Conservation (phyloP, 73 alveolate species). For the Paramecium primaurelia region DNA sequence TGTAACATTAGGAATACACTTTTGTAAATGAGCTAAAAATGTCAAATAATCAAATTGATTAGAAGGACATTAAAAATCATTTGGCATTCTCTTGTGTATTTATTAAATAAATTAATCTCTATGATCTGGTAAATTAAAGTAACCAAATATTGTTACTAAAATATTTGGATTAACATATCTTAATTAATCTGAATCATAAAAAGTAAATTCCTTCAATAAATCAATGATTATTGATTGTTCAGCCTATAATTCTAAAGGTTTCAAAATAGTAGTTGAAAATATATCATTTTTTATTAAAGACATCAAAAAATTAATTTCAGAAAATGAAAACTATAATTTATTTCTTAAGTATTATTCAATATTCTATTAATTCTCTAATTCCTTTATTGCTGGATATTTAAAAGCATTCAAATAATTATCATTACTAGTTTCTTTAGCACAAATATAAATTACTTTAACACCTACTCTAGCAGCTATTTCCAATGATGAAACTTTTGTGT, state of each 20-base stretch:
- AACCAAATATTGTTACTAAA: not conserved
- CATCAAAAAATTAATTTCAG: not conserved
- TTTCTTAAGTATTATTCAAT: not conserved
- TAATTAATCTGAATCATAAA: not conserved
- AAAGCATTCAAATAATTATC: not conserved
- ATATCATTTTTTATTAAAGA: not conserved
- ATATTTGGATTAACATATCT: not conserved
- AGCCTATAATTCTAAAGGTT: not conserved
- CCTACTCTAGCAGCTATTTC: not conserved
- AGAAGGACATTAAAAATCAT: not conserved
- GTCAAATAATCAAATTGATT: not conserved
- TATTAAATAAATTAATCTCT: not conserved
- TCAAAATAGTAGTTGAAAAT: not conserved
- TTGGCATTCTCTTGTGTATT: not conserved
- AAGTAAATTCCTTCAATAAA: not conserved
- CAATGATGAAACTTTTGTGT: not conserved
- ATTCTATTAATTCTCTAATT: not conserved
- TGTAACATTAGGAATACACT: not conserved
- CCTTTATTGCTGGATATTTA: not conserved
- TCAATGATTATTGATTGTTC: not conserved
- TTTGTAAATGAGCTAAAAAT: not conserved
- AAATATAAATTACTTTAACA: not conserved
- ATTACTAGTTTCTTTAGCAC: not conserved
- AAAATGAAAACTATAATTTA: not conserved
- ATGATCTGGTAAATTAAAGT: not conserved